Conservation (phyloP, 139 green algal genomes). For the Nannochloris sp. region DNA sequence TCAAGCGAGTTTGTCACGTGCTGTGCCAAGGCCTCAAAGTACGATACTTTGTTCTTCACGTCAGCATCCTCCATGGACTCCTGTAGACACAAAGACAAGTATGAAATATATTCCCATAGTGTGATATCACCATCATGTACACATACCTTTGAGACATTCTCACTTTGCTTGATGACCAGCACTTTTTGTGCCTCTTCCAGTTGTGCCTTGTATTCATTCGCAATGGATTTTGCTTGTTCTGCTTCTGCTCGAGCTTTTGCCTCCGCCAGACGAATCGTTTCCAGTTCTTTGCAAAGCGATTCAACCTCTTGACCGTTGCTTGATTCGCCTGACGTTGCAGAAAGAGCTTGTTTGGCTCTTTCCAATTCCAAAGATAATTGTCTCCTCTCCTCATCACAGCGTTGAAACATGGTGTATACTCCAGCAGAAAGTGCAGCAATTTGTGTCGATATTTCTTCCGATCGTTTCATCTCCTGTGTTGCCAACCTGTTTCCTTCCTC, state of each 20-base stretch:
- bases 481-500: neutral
- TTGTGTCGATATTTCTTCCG: neutral
- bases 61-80: neutral
- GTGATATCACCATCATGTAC: neutral
- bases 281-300: no score
- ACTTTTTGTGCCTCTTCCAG: no score
- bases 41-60: neutral
- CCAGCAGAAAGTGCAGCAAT: neutral
- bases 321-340: no score
- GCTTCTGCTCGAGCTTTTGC: no score
- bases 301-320: no score
- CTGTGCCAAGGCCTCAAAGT: slow-evolving; percentile 1
- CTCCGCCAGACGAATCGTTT: no score
- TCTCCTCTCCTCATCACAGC: neutral
- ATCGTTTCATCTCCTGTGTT: neutral
- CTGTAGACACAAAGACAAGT: neutral
- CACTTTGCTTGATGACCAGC: no score
- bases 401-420: slow-evolving; percentile 1
- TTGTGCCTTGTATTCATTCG: no score
- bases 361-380: no score
- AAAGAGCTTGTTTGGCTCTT: no score
- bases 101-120: neutral
- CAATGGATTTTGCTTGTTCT: no score
- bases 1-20: neutral
- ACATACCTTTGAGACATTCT: no score